Conservation (phyloP, 1,284 basidiomycete genomes). For the Pisolithus thermaeus region DNA sequence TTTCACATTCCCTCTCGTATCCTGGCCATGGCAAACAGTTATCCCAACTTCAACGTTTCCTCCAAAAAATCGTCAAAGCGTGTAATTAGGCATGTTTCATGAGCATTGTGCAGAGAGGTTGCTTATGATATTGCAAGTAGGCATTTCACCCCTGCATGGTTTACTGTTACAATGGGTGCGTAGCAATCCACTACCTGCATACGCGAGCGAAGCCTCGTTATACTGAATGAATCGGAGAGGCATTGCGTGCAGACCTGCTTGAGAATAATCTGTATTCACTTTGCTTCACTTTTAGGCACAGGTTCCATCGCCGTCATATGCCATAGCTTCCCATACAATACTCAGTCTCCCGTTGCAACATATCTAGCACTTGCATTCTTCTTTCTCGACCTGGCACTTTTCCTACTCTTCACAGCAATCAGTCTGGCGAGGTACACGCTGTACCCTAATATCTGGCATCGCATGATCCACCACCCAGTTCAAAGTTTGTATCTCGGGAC, state of each 20-base stretch:
- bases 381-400: constrained; percentile 48
- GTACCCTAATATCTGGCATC: constrained; percentile 42
- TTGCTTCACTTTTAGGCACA: too few relatives aligned
- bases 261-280: too few relatives aligned
- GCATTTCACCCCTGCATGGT: constrained; percentile 43
- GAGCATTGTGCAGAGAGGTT: too few relatives aligned
- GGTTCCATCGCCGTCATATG: too few relatives aligned
- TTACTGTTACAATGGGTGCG: constrained; percentile 43
- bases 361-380: constrained; percentile 40
- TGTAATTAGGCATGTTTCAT: too few relatives aligned
- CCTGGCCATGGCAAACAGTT: too few relatives aligned
- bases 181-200: constrained; percentile 31
- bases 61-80: too few relatives aligned
- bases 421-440: constrained; percentile 42
- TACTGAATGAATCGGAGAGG: too few relatives aligned
- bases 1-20: too few relatives aligned
- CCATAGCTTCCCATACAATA: constrained; percentile 33
- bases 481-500: constrained; percentile 59
- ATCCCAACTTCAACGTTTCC: too few relatives aligned
- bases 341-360: constrained; percentile 27
- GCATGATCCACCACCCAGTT: constrained; percentile 44
- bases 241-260: too few relatives aligned
- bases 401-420: constrained; percentile 39
- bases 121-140: constrained; percentile 15
- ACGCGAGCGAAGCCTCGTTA: constrained; percentile 26